Evolutionary conservation across 2,329 filamentous ascomycete species (phyloP).

Genomic region (Colletotrichum sp.): DNA sequence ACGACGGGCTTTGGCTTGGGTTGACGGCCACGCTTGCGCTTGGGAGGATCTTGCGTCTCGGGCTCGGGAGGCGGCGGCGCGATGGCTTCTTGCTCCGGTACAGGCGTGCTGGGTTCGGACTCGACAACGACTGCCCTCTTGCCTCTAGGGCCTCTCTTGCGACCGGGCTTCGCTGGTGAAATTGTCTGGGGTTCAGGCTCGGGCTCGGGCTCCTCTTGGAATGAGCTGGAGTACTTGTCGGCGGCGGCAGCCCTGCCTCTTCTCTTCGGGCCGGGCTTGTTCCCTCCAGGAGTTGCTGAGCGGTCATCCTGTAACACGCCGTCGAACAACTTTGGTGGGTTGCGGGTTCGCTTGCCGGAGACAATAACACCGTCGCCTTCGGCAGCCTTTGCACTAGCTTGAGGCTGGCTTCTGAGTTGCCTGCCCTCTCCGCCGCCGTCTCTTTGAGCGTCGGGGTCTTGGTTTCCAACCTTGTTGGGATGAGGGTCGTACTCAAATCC

Average conservation of each 20-base stretch:
- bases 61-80: constrained; percentile 11
- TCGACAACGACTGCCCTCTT: constrained; percentile 5
- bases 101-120: constrained; percentile 17
- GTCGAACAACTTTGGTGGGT: constrained; percentile 55
- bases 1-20: constrained; percentile 6
- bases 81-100: constrained; percentile 6
- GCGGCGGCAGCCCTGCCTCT: constrained; percentile 29
- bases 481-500: constrained; percentile 66
- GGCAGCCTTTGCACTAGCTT: constrained; percentile 63
- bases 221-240: neutral
- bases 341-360: constrained; percentile 58
- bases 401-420: constrained; percentile 61
- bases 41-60: constrained; percentile 6
- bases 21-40: constrained; percentile 21
- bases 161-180: constrained; percentile 5
- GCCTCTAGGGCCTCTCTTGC: constrained; percentile 11
- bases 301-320: constrained; percentile 55
- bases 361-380: constrained; percentile 51
- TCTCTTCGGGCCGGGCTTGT: constrained; percentile 26
- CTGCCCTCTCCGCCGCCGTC: constrained; percentile 60
- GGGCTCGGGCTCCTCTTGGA: constrained; percentile 2
- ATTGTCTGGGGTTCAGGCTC: constrained; percentile 2
- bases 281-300: constrained; percentile 50
- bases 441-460: constrained; percentile 62
- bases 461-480: constrained; percentile 60